phyloP scores from a whole-genome alignment of 192 early-diverging fungal species.

The Podila horticola region DNA sequence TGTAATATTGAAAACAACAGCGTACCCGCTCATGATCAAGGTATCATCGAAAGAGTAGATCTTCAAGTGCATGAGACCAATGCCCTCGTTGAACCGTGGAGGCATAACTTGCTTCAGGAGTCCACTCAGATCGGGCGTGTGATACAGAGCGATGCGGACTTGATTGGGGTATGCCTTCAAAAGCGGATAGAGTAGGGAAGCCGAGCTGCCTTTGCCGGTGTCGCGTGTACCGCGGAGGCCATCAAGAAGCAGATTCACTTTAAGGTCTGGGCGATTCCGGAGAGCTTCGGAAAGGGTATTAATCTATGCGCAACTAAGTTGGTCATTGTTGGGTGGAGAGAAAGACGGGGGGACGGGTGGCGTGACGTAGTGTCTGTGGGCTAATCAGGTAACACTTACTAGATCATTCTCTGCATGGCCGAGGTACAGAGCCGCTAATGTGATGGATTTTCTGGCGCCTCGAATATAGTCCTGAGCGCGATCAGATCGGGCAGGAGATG shows the following conservation, averaged over 20 bases:
- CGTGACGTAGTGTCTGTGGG: no score
- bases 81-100: constrained; percentile 89
- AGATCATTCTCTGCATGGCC: constrained; percentile 85
- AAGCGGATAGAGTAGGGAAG: constrained; percentile 72
- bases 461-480: constrained; percentile 70
- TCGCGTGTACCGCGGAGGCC: constrained; percentile 85
- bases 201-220: constrained; percentile 64
- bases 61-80: constrained; percentile 97
- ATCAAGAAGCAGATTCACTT: constrained; percentile 88
- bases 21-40: constrained; percentile 81
- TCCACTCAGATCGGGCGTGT: constrained; percentile 84
- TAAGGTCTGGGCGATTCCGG: constrained; percentile 54
- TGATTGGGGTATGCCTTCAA: constrained; percentile 71
- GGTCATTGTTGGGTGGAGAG: background rate
- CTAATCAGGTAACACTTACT: constrained; percentile 44
- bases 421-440: constrained; percentile 90
- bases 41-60: constrained; percentile 90
- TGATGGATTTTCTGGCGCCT: constrained; percentile 76
- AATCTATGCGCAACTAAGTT: constrained; percentile 53
- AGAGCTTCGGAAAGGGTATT: constrained; percentile 69
- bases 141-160: constrained; percentile 82
- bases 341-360: no score
- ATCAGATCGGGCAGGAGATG: no score
- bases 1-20: background rate
- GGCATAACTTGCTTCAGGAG: constrained; percentile 78